Evolutionary conservation across 768 basidiomycete species (phyloP).

Genomic region (Dictyophora rubrovolvata): DNA sequence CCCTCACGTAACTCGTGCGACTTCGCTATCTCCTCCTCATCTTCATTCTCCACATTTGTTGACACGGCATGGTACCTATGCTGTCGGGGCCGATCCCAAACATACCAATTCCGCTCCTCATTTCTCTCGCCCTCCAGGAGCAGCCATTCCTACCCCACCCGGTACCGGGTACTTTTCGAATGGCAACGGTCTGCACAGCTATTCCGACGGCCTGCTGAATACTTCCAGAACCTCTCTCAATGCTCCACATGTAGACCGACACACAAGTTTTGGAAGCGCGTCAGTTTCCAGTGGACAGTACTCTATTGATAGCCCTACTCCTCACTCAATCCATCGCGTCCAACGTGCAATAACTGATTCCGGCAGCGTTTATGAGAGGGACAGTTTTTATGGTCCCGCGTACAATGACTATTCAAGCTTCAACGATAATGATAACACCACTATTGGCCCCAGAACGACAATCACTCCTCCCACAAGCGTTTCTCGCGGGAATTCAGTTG

Average conservation of each 20-base stretch:
- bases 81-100: background rate
- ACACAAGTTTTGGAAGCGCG: background rate
- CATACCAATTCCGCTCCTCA: background rate
- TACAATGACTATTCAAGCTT: background rate
- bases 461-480: background rate
- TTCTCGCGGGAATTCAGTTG: constrained; percentile 3
- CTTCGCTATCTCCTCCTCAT: background rate
- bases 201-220: background rate
- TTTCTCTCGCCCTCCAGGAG: background rate
- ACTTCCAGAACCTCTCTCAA: background rate
- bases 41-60: background rate
- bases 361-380: background rate
- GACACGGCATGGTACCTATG: background rate
- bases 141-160: background rate
- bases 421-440: background rate
- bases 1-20: background rate
- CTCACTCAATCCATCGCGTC: background rate
- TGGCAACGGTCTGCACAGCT: background rate
- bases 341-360: background rate
- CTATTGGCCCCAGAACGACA: background rate
- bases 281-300: background rate
- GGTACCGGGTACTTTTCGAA: background rate
- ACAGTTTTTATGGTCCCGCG: background rate
- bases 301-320: background rate
- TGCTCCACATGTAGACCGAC: background rate